Evolutionary conservation across 1,284 basidiomycete species (phyloP).

Genomic region (Boletellus sp.): DNA sequence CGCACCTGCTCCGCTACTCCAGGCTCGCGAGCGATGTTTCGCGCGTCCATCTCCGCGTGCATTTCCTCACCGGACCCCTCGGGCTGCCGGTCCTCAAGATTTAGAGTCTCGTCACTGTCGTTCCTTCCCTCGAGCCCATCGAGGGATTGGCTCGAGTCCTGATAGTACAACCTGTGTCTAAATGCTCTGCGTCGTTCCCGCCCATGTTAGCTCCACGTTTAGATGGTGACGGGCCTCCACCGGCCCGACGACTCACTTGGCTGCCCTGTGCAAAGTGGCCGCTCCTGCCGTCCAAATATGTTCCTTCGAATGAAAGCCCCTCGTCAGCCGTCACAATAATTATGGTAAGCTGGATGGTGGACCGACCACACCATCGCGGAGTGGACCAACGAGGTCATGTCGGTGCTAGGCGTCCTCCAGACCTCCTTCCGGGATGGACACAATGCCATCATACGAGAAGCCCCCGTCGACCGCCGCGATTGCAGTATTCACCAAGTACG

Average conservation of each 20-base stretch:
- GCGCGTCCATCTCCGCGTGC: too few species aligned
- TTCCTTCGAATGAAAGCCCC: neutral
- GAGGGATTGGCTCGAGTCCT: too few species aligned
- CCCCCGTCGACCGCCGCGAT: constrained; percentile 6
- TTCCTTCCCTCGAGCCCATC: too few species aligned
- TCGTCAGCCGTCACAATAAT: neutral
- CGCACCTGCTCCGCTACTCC: too few species aligned
- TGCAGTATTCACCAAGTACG: neutral
- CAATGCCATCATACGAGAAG: constrained; percentile 12
- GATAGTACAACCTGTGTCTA: too few species aligned
- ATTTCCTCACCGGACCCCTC: too few species aligned
- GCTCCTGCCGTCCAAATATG: neutral
- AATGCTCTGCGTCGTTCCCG: too few species aligned
- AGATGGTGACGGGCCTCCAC: neutral
- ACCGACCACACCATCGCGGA: constrained; percentile 7
- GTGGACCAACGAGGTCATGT: neutral
- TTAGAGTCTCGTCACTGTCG: too few species aligned
- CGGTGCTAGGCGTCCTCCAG: constrained; percentile 3
- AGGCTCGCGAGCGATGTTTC: too few species aligned
- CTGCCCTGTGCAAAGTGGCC: neutral
- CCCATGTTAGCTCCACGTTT: neutral
- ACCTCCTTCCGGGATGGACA: constrained; percentile 10
- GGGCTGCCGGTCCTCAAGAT: too few species aligned
- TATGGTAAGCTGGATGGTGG: neutral
- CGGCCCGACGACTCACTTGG: neutral